A percentile compares a stretch with the other conserved stretches of the same genome.
Conservation (phyloP, 176 grass and related monocot species). For the Musa troglodytarum region DNA sequence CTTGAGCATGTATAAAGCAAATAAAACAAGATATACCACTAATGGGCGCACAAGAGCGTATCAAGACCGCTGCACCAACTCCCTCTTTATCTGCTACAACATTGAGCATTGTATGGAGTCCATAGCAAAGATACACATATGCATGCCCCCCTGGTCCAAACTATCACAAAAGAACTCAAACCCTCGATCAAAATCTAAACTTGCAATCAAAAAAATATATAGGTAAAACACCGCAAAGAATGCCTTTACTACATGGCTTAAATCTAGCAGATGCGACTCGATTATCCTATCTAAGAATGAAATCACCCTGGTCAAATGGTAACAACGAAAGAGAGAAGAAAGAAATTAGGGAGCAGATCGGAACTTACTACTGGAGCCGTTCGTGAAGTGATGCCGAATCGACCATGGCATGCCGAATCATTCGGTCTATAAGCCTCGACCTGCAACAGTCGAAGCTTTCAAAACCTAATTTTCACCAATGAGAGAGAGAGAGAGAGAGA, state of each 20-base stretch:
- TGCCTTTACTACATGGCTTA: not conserved
- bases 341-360: not conserved
- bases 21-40: slow-evolving; percentile 26
- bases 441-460: slow-evolving; percentile 19
- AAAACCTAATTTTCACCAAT: not conserved
- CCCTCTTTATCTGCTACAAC: slow-evolving; percentile 78
- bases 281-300: not conserved
- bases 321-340: not conserved
- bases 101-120: slow-evolving; percentile 96
- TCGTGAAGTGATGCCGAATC: slow-evolving; percentile 59
- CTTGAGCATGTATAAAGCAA: not conserved
- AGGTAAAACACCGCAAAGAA: not conserved
- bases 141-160: slow-evolving; percentile 88
- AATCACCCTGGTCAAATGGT: not conserved
- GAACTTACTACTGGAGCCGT: slow-evolving; percentile 66
- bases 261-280: not conserved
- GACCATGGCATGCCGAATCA: slow-evolving; percentile 81
- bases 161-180: slow-evolving; percentile 20
- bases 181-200: not conserved
- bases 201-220: not conserved
- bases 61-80: slow-evolving; percentile 70
- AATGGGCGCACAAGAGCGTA: slow-evolving; percentile 76
- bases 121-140: slow-evolving; percentile 88
- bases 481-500: not conserved
- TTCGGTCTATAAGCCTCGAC: slow-evolving; percentile 85